Percentiles rank a stretch among this genome's conserved stretches.
phyloP scores from a whole-genome alignment of 23 red algal genomes.

The Pyropia yezoensis region DNA sequence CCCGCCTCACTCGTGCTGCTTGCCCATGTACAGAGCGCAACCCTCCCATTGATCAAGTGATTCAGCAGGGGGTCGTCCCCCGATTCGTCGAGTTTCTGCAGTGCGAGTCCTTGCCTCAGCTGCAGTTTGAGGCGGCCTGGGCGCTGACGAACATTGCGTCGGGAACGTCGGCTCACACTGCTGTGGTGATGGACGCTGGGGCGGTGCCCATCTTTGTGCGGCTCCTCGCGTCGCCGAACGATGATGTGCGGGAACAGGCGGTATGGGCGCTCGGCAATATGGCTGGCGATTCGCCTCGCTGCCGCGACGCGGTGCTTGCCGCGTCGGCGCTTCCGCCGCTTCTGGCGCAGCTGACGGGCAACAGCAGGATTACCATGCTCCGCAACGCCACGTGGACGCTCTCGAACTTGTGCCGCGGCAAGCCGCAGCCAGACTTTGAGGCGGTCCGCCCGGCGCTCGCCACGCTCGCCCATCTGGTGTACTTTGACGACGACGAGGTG shows the following conservation, averaged over 20 bases:
- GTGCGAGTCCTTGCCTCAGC: slow-evolving; percentile 54
- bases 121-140: slow-evolving; percentile 96
- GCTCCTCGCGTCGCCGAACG: slow-evolving; percentile 72
- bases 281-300: slow-evolving; percentile 75
- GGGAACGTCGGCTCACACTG: slow-evolving; percentile 77
- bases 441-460: slow-evolving; percentile 65
- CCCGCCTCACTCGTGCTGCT: too few relatives aligned
- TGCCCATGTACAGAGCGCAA: slow-evolving; percentile 21
- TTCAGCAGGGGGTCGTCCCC: slow-evolving; percentile 73
- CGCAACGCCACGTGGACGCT: slow-evolving; percentile 94
- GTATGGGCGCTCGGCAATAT: slow-evolving; percentile 97
- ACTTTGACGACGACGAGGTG: slow-evolving; percentile 79
- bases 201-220: slow-evolving; percentile 86
- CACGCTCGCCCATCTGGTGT: slow-evolving; percentile 63
- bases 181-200: slow-evolving; percentile 79
- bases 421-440: slow-evolving; percentile 69
- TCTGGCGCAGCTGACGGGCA: slow-evolving; percentile 49
- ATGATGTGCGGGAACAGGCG: slow-evolving; percentile 92
- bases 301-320: slow-evolving; percentile 78
- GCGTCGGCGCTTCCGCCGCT: slow-evolving; percentile 71
- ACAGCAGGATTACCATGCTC: slow-evolving; percentile 74
- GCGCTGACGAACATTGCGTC: slow-evolving; percentile 90
- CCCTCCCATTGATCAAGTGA: slow-evolving; percentile 90
- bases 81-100: slow-evolving; percentile 79
- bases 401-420: slow-evolving; percentile 90